These are phyloP conservation scores for Phytophthora pisi DNA, from an alignment of 352 stramenopile genomes.

Conservation along the genomic window DNA sequence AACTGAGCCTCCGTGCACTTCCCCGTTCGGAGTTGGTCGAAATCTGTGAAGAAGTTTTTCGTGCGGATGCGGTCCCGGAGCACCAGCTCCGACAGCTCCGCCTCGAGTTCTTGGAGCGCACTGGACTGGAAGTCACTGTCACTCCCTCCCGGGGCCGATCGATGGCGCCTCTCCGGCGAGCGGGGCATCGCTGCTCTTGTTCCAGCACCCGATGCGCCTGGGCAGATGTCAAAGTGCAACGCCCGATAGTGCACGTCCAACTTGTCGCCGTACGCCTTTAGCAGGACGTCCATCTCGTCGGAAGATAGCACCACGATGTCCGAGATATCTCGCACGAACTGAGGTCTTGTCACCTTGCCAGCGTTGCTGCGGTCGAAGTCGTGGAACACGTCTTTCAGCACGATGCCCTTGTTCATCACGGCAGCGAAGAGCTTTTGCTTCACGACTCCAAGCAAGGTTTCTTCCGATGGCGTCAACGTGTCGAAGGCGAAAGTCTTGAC, in stretches of 20 bases:
- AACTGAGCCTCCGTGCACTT: conserved; percentile 85
- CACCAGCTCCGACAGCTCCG: conserved; percentile 58
- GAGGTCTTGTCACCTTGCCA: conserved; percentile 79
- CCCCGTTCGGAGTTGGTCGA: conserved; percentile 73
- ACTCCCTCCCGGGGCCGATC: conserved; percentile 37
- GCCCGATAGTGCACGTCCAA: conserved; percentile 81
- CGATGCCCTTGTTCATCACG: conserved; percentile 79
- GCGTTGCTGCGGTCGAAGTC: conserved; percentile 88
- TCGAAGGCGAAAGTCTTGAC: conserved; percentile 46
- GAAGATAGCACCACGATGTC: conserved; percentile 63
- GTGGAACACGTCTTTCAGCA: conserved; percentile 89
- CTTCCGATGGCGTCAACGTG: conserved; percentile 40
- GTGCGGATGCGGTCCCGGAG: conserved; percentile 78
- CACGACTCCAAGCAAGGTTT: conserved; percentile 37
- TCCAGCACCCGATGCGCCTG: conserved; percentile 39
- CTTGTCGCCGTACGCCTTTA: conserved; percentile 76
- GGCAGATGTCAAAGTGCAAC: conserved; percentile 75
- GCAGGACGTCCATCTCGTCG: conserved; percentile 59
- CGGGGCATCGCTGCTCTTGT: conserved; percentile 31
- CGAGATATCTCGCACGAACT: conserved; percentile 77
- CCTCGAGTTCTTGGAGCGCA: conserved; percentile 59
- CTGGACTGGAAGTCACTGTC: conserved; percentile 19
- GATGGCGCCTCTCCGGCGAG: conserved; percentile 63
- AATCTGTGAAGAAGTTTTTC: conserved; percentile 88
- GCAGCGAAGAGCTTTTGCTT: conserved; percentile 67